phyloP scores from a whole-genome alignment of 2,329 filamentous ascomycete species.

The Fusarium cyanostomum region DNA sequence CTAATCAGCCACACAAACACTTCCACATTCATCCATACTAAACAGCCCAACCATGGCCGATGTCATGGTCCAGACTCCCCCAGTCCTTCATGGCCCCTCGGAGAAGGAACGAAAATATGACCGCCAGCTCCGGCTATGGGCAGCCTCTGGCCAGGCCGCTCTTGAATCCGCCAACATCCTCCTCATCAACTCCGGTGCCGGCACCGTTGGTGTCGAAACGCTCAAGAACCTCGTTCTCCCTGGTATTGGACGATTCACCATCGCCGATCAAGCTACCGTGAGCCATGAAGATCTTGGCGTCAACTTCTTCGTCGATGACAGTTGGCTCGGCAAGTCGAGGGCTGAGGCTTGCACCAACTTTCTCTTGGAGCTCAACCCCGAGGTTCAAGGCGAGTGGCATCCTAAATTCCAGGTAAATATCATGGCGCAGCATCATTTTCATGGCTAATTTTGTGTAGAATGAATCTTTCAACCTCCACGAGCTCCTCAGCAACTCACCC shows the following conservation, averaged over 20 bases:
- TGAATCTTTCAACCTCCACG: constrained; percentile 49
- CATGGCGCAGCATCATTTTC: not conserved
- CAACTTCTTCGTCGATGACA: constrained; percentile 94
- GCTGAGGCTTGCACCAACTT: constrained; percentile 81
- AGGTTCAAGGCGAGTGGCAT: constrained; percentile 81
- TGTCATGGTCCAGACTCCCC: constrained; percentile 45
- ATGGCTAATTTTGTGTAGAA: constrained; percentile 29
- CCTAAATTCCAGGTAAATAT: constrained; percentile 54
- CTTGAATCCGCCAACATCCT: constrained; percentile 93
- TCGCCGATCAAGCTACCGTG: constrained; percentile 84
- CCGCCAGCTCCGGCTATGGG: constrained; percentile 94
- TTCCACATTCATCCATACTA: not conserved
- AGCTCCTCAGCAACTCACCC: constrained; percentile 53
- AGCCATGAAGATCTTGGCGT: constrained; percentile 85
- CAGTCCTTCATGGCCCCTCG: constrained; percentile 59
- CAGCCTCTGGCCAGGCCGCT: constrained; percentile 87
- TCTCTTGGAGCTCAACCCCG: constrained; percentile 89
- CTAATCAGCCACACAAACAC: constrained; percentile 2
- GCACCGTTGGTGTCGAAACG: constrained; percentile 87
- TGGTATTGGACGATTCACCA: constrained; percentile 90
- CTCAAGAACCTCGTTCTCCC: constrained; percentile 98
- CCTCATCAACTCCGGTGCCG: constrained; percentile 86
- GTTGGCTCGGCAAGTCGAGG: constrained; percentile 77
- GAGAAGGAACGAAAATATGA: constrained; percentile 85
- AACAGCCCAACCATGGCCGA: constrained; percentile 41